Base-by-base conservation (phyloP, 495 filamentous ascomycete species). In the Elasticomyces elasticus region DNA sequence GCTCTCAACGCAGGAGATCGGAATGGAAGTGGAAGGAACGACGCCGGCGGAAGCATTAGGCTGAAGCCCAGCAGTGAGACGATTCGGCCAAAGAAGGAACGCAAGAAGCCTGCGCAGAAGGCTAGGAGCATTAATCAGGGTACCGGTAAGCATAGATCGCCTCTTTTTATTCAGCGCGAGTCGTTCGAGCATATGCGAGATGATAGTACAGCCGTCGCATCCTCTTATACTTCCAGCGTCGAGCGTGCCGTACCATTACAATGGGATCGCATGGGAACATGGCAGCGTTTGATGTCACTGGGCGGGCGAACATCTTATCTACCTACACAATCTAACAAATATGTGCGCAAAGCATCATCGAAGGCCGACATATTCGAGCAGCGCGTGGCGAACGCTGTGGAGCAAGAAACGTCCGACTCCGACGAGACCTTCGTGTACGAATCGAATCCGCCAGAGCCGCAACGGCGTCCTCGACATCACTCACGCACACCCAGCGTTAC, bases 341-440 rank as follows among this genome's bases (percentile, higher is more conserved):
- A 17, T 48, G 9, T 58, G 46, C 54, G 49, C 30, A 68, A 67
- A 80, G 88, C 86, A 42, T 95, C 94, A 23, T 94, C 89, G 59
- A 97, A 96, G 74, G 90, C 94, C 59, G 92, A 98, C 69, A 87
- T 98, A 43, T 98, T 98, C 68, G 92, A 96, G 71, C 86, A 87
- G 50, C 94, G 92, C 71, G 85, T 98, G 31, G 94, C 92, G 31
- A 95, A 83, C 66, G 90, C 91, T 3, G 88, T 97, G 41, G 89
- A 95, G 67, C 80, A 85, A 61, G 88, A 87, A 35, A 92, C 91
- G 7, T 95, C 90, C 15, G 92, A 94, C 64, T 97, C 94, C 1
- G 92, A 96, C 59, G 94, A 96, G 69, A 97, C 94, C 0, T 98
- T 97, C 68, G 91, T 98, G 2, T 98, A 98, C 71, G 92, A 98